Evolutionary conservation across 2,329 filamentous ascomycete genomes (phyloP).

Genomic region (Scedosporium boydii): DNA sequence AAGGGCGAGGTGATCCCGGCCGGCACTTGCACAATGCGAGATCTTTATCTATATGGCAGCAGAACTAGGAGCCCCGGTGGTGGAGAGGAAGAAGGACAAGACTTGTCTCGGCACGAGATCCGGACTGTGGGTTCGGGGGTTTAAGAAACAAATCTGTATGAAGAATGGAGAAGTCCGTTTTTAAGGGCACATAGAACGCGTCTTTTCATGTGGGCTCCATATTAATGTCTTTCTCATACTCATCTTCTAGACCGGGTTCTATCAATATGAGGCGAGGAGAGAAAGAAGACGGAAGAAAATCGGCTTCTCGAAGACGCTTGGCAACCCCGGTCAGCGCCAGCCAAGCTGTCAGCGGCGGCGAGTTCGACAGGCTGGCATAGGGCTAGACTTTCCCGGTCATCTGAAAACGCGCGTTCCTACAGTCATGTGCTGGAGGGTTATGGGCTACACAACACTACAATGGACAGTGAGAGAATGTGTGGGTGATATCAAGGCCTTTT

Average conservation of each 20-base stretch:
- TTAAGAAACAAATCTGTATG: too few species aligned
- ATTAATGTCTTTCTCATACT: too few species aligned
- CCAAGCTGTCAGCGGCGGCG: too few species aligned
- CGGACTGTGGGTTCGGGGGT: background rate
- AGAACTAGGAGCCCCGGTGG: background rate
- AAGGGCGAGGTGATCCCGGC: background rate
- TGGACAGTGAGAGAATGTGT: too few species aligned
- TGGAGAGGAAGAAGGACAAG: background rate
- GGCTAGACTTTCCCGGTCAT: too few species aligned
- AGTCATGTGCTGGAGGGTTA: too few species aligned
- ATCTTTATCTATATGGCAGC: background rate
- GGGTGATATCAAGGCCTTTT: background rate
- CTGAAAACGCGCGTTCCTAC: too few species aligned
- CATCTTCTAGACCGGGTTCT: background rate
- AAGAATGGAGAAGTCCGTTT: too few species aligned
- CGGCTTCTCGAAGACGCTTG: background rate
- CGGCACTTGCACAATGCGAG: background rate
- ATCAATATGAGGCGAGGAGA: background rate
- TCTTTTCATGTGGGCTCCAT: too few species aligned
- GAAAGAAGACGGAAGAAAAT: background rate
- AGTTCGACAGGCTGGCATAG: too few species aligned
- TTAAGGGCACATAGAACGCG: too few species aligned
- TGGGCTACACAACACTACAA: too few species aligned
- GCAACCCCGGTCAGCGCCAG: background rate
- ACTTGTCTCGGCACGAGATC: background rate